Evolutionary conservation across 805 yeast genomes (phyloP), one percentile per base, ranked within the genome.

Genomic region (Cyberlindnera subsufficiens): DNA sequence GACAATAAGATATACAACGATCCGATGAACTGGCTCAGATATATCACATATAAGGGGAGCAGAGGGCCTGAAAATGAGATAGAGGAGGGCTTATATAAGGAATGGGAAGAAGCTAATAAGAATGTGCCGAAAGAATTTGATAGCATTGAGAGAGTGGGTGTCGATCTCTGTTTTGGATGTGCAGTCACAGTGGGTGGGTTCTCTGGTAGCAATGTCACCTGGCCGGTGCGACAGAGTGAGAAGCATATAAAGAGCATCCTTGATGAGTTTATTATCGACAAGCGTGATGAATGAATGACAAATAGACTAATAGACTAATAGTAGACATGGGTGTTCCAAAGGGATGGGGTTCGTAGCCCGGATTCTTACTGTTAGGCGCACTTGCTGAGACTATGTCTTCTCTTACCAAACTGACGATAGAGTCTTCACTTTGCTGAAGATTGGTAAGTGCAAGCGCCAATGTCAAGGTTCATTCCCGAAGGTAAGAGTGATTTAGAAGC

Each of bases 131-230:
- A 53, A 35, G 45, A 50, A 38, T 35, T 42, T 30, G 43, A 39
- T 33, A 40, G 37, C 14, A 40, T 34, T 11, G 42, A 40, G 9
- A 45, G 45, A 15, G 63, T 40, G 25, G 46, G 58, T n/a, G 57
- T 65, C n/a, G 53, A 35, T n/a, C 14, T 83, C 8, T 86, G 96
- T 57, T 86, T 84, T 54, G 95, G 93, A 3, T 86, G 96, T 57
- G 69, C 78, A 30, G 82, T 82, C 2, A 76, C 80, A 10, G 55
- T 85, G 42, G 75, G 78, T 5, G 77, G 71, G 49, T 44, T 67
- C 38, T 45, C 56, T 36, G 30, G 61, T 45, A 45, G 64, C 54
- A 46, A 59, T 42, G 32, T 79, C 59, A 64, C 68, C 56, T 55
- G 73, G 72, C 59, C 72, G 20, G 52, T 61, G 47, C 43, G 3